A percentile compares a stretch with the other conserved stretches of the same genome.
These are phyloP conservation scores for Clausena lansium DNA, from an alignment of 345 rosid species.

Conservation along the genomic window DNA sequence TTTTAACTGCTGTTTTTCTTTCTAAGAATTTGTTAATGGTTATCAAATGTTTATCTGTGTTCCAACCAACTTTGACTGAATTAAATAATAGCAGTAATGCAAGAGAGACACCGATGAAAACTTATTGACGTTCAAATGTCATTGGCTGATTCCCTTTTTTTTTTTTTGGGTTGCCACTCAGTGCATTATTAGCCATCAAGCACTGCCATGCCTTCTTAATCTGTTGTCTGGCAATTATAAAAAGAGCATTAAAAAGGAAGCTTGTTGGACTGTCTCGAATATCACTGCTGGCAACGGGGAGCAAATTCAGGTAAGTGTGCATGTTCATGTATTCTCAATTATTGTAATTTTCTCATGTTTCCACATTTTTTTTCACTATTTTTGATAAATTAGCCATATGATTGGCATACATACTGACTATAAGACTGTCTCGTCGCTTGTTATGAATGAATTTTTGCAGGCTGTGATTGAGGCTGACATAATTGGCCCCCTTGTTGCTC, in stretches of 20 bases:
- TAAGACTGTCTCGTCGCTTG: not conserved
- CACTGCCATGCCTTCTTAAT: slow-evolving; percentile 63
- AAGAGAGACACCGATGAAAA: not conserved
- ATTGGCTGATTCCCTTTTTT: not conserved
- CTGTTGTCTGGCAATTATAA: slow-evolving; percentile 55
- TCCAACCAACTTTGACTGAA: not conserved
- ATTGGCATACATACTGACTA: not conserved
- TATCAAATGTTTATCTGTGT: not conserved
- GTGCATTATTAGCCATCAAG: slow-evolving; percentile 64
- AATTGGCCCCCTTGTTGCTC: slow-evolving; percentile 39
- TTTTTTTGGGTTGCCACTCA: slow-evolving; percentile 11
- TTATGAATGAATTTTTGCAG: slow-evolving; percentile 25
- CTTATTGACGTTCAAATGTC: not conserved
- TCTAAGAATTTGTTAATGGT: not conserved
- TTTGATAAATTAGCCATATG: not conserved
- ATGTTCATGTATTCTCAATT: not conserved
- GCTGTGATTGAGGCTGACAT: slow-evolving; percentile 48
- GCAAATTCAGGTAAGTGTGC: slow-evolving; percentile 53
- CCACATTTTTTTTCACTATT: not conserved
- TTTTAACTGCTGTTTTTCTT: not conserved
- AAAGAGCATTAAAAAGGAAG: slow-evolving; percentile 89
- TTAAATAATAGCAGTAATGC: not conserved
- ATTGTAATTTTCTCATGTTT: not conserved
- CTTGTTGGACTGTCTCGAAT: slow-evolving; percentile 91
- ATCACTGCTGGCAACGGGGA: slow-evolving; percentile 83